Evolutionary conservation across 257 asterid species (phyloP), one percentile per base, ranked within the genome.

Genomic region (Ophiorrhiza pumila): DNA sequence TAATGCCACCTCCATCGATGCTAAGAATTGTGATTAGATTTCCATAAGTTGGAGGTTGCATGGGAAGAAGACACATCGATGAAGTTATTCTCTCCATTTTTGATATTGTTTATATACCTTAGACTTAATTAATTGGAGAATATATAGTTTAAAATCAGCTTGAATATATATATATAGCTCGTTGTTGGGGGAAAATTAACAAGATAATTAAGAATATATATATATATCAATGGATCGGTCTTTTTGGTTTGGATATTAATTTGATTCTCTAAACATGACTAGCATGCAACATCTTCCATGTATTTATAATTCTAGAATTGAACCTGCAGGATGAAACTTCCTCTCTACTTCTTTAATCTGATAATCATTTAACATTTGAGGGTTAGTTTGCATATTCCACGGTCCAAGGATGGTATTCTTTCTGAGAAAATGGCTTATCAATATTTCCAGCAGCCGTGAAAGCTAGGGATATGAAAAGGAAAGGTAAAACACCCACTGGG

Each of bases 1-100:
- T 76, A 68, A 86, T 69, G 15, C 91, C 91, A 46, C 91, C 91
- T 22, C 91, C 91, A 74, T 86, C 91, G 0, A 86, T 84, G 69
- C 89, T 84, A 46, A 86, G 80, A 43, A 86, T 59, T 1, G 91
- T 86, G 14, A 79, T 76, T 31, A 84, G 22, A 2, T 81, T 77
- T 42, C 88, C 88, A 27, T 72, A 68, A 14, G 75, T 76, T 52
- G 85, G 85, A 39, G 87, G 76, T 63, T 83, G 87, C 18, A 82
- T 80, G 58, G 80, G 68, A 22, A 50, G 25, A 57, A 58, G 61
- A 53, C n/a, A n/a, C n/a, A n/a, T n/a, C n/a, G 80, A 73, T 64
- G 85, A 53, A 20, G 12, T n/a, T 50, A 66, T 62, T 37, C 43
- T 77, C 79, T 68, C 41, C 76, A 72, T 79, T 29, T 3, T 53